A percentile compares a stretch with the other conserved stretches of the same genome.
phyloP scores from a whole-genome alignment of 495 filamentous ascomycete genomes.

The Neurospora africana region DNA sequence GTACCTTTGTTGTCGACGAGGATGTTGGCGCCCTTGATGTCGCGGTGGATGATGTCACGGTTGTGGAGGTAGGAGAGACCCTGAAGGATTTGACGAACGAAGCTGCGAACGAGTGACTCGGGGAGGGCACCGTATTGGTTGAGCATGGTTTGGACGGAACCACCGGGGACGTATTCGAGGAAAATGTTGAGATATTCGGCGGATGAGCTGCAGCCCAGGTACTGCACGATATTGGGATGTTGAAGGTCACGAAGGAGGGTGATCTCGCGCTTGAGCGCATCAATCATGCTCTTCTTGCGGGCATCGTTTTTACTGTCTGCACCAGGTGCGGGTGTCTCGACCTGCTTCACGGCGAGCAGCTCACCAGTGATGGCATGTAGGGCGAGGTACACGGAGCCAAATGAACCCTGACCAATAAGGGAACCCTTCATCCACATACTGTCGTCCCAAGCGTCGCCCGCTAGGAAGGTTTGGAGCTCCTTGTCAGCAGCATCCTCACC shows the following conservation, averaged over 20 bases:
- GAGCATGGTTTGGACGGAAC: conserved; percentile 94
- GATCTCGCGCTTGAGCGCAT: conserved; percentile 93
- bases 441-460: conserved; percentile 87
- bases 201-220: conserved; percentile 86
- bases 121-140: conserved; percentile 93
- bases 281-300: conserved; percentile 94
- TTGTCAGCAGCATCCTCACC: conserved; percentile 77
- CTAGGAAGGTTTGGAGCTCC: conserved; percentile 68
- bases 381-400: conserved; percentile 92
- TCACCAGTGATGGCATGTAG: conserved; percentile 96
- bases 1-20: conserved; percentile 98
- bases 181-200: conserved; percentile 97
- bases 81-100: conserved; percentile 89
- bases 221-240: conserved; percentile 96
- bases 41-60: conserved; percentile 92
- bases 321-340: conserved; percentile 76
- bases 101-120: conserved; percentile 89
- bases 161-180: conserved; percentile 96
- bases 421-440: conserved; percentile 99
- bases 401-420: conserved; percentile 91
- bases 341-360: conserved; percentile 97
- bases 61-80: conserved; percentile 94
- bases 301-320: conserved; percentile 73
- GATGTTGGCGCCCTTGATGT: conserved; percentile 98
- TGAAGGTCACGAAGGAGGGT: conserved; percentile 86